Evolutionary conservation across 2,329 filamentous ascomycete genomes (phyloP), one percentile per base, ranked within the genome.

Genomic region (Xylaria polymorpha): DNA sequence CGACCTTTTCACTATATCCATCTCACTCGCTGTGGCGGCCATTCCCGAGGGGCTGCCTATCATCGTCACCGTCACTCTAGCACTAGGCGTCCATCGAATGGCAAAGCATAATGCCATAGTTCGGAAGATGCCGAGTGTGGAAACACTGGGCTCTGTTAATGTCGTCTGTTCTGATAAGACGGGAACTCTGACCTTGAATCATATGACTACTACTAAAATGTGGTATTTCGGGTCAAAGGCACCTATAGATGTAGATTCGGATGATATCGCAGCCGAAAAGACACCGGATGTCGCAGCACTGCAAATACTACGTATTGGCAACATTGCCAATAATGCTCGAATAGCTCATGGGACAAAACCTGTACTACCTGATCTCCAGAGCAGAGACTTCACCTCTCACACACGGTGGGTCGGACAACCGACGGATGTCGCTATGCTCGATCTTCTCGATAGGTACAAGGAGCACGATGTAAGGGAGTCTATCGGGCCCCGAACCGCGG

Each of bases 161-260:
- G 94, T 99, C n/a, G 94, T 99, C 7, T 99, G 97, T 83, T 98
- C 94, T 74, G 96, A 99, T 84, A 99, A 99, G 83, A 99, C 96
- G 51, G 91, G 95, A 39, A 99, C 96, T 1, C 83, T 99, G 69
- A 99, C 96, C 0, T 94, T 94, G 78, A 99, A 98, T 78, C 96
- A 99, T 79, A 98, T 99, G 96, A 97, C 96, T 0, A 94, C 94
- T 0, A 94, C 94, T 18, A 97, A 96, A 77, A 90, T 99, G 85
- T 99, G 96, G 96, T 93, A 95, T 79, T 97, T 97, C 79, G 93
- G 94, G 72, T 87, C 88, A 20, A 80, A 83, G 20, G 81, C 81
- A 2, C 81, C 85, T 9, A 76, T 89, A 22, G 83, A 88, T 69
- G 81, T 89, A 12, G 84, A 87, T 53, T 84, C 84, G 0, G 86